A percentile compares a stretch with the other conserved stretches of the same genome.
Evolutionary conservation across 257 asterid genomes (phyloP).

Genomic region (Ehretia macrophylla): DNA sequence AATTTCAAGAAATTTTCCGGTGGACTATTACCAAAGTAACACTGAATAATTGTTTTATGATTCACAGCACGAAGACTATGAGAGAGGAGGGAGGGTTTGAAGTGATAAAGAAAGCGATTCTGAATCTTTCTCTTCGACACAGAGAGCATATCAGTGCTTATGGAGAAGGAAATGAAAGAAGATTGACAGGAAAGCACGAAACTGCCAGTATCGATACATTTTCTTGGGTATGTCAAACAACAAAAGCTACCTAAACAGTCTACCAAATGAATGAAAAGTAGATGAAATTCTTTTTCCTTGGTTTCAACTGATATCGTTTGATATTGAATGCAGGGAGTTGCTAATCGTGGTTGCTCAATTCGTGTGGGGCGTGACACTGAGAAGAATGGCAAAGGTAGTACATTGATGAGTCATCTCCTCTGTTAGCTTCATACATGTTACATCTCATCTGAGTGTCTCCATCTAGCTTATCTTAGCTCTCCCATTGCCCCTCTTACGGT

Average conservation of each 20-base stretch:
- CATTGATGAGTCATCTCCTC: background rate
- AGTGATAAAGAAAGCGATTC: constrained; percentile 85
- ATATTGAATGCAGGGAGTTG: constrained; percentile 70
- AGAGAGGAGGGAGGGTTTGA: constrained; percentile 97
- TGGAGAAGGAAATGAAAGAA: constrained; percentile 97
- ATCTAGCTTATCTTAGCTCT: too few species aligned
- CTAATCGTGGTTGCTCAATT: constrained; percentile 95
- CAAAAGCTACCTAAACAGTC: background rate
- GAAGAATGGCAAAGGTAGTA: constrained; percentile 77
- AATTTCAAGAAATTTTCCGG: background rate
- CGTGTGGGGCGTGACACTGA: constrained; percentile 99
- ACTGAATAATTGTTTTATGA: background rate
- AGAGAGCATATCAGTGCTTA: constrained; percentile 90
- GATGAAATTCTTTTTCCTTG: background rate
- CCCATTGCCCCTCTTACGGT: too few species aligned
- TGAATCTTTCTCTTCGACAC: constrained; percentile 93
- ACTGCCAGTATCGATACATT: constrained; percentile 79
- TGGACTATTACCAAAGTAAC: background rate
- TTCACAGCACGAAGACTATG: constrained; percentile 83
- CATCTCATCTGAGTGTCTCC: too few species aligned
- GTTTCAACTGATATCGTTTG: constrained; percentile 1
- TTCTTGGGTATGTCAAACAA: constrained; percentile 72
- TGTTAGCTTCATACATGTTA: background rate
- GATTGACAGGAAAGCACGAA: constrained; percentile 95
- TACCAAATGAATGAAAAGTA: background rate